A percentile compares a stretch with the other conserved stretches of the same genome.
phyloP scores from a whole-genome alignment of 306 rosid genomes.

The Potentilla sterilis region DNA sequence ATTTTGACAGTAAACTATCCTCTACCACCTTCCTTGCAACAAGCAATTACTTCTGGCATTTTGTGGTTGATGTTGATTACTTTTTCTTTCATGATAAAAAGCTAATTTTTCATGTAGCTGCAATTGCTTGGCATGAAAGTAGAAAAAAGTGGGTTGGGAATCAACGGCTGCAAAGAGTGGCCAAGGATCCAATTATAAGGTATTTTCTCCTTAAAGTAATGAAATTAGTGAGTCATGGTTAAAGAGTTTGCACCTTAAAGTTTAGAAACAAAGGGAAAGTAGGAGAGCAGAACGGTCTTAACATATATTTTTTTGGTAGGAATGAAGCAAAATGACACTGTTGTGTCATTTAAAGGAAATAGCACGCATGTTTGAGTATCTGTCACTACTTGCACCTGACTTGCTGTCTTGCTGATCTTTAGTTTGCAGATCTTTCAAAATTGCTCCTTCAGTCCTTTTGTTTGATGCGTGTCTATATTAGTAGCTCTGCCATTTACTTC shows the following conservation, averaged over 20 bases:
- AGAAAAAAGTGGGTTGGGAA: constrained; percentile 87
- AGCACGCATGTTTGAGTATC: not conserved
- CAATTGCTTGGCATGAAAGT: constrained; percentile 74
- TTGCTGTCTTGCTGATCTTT: not conserved
- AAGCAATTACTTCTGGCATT: not conserved
- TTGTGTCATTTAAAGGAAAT: not conserved
- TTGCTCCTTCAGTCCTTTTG: not conserved
- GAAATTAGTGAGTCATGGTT: constrained; percentile 1
- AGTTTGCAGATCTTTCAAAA: not conserved
- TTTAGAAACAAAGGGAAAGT: not conserved
- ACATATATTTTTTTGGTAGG: not conserved
- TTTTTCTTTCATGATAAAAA: constrained; percentile 15
- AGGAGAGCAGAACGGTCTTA: not conserved
- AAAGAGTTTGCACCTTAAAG: not conserved
- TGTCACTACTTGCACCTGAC: not conserved
- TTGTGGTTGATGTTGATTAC: not conserved
- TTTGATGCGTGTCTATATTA: not conserved
- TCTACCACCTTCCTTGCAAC: not conserved
- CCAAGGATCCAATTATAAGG: constrained; percentile 85
- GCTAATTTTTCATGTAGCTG: constrained; percentile 54
- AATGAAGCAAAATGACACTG: not conserved
- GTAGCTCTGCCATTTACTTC: not conserved
- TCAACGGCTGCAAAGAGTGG: constrained; percentile 46
- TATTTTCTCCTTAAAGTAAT: constrained; percentile 17
- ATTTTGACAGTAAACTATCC: not conserved